Conservation (phyloP, 1,139 yeast species). For the Magnusiomyces sp. region DNA sequence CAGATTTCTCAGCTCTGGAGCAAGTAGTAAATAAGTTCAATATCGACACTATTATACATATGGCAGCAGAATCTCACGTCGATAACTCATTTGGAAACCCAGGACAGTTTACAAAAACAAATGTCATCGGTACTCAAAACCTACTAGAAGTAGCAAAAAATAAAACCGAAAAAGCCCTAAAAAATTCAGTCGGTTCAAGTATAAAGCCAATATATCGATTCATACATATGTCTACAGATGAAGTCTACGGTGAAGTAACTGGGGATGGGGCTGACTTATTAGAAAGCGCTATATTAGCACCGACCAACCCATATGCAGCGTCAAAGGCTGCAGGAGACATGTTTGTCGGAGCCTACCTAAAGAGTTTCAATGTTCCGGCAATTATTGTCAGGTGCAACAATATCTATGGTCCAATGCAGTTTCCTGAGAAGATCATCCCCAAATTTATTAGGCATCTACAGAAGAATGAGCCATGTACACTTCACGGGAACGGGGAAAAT, state of each 20-base stretch:
- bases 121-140: constrained; percentile 44
- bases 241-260: constrained; percentile 45
- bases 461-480: constrained; percentile 25
- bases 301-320: constrained; percentile 56
- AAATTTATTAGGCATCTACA: constrained; percentile 30
- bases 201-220: constrained; percentile 20
- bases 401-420: constrained; percentile 49
- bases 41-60: constrained; percentile 39
- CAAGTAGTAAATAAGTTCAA: constrained; percentile 21
- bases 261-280: constrained; percentile 28
- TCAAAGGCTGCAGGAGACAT: constrained; percentile 51
- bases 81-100: constrained; percentile 46
- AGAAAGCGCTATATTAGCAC: constrained; percentile 38
- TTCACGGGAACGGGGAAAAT: constrained; percentile 46
- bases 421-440: constrained; percentile 51
- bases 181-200: neutral
- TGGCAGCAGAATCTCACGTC: constrained; percentile 55
- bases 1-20: constrained; percentile 25
- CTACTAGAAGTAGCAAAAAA: constrained; percentile 39
- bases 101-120: constrained; percentile 40
- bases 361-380: constrained; percentile 40
- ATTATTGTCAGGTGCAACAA: constrained; percentile 45
- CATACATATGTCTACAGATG: constrained; percentile 53
- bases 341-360: constrained; percentile 41
- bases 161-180: neutral